Percentiles rank a stretch among this genome's conserved stretches.
phyloP scores from a whole-genome alignment of 768 basidiomycete genomes.

The Lentinula raphanica region DNA sequence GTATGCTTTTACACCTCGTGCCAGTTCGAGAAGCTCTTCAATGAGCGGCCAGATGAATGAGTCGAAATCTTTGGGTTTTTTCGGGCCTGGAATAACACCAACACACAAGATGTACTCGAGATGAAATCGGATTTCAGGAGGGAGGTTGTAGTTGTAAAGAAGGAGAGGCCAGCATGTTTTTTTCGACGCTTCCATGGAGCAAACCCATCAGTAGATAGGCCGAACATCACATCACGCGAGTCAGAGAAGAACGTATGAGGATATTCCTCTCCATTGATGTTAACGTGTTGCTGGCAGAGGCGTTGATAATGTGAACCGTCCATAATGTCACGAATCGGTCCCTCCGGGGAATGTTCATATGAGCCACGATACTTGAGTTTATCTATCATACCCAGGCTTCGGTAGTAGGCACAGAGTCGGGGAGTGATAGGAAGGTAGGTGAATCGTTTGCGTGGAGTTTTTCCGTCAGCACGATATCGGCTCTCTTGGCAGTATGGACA shows the following conservation, averaged over 20 bases:
- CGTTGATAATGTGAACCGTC: conserved; percentile 21
- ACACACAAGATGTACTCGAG: conserved; percentile 23
- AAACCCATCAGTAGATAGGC: conserved; percentile 31
- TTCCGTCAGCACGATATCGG: conserved; percentile 14
- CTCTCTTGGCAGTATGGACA: conserved; percentile 34
- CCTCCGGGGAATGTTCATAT: conserved; percentile 5
- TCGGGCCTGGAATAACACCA: conserved; percentile 29
- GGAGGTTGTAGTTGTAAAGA: conserved; percentile 31
- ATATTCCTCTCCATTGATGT: conserved; percentile 13
- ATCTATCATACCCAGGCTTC: conserved; percentile 14
- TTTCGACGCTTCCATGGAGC: conserved; percentile 20
- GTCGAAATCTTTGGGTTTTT: conserved; percentile 23
- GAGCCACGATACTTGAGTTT: conserved; percentile 24
- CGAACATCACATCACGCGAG: conserved; percentile 27
- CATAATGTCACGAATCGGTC: conserved; percentile 23
- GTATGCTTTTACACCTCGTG: conserved; percentile 21
- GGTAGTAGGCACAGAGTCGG: conserved; percentile 23
- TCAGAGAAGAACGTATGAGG: conserved; percentile 23
- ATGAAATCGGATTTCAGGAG: conserved; percentile 23
- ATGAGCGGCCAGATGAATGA: conserved; percentile 28
- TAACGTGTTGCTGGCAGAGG: conserved; percentile 13
- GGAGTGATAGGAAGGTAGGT: conserved; percentile 35
- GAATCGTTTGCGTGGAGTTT: conserved; percentile 23
- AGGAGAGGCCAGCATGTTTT: conserved; percentile 26
- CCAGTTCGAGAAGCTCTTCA: conserved; percentile 21